These are phyloP conservation scores for Amanita molliuscula DNA, from an alignment of 768 basidiomycete genomes.

Conservation along the genomic window DNA sequence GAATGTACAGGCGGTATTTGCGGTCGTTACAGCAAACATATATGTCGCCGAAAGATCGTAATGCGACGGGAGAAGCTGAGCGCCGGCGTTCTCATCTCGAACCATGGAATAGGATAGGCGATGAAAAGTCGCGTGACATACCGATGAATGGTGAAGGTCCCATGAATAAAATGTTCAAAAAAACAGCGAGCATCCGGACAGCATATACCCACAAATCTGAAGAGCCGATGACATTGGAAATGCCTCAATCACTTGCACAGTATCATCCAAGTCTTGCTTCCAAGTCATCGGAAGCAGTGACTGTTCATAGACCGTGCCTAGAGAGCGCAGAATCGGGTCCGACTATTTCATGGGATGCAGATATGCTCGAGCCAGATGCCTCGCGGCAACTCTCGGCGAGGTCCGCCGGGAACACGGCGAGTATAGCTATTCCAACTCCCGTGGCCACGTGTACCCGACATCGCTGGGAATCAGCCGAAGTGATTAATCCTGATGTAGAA, in stretches of 20 bases:
- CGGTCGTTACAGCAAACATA: constrained; percentile 25
- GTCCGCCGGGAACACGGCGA: constrained; percentile 32
- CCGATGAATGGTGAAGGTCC: constrained; percentile 34
- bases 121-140: constrained; percentile 38
- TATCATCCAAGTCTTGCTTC: constrained; percentile 42
- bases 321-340: constrained; percentile 30
- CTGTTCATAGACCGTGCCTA: constrained; percentile 25
- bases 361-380: background rate
- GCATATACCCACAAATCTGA: constrained; percentile 39
- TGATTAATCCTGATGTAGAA: constrained; percentile 22
- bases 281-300: constrained; percentile 3
- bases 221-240: constrained; percentile 27
- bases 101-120: constrained; percentile 50
- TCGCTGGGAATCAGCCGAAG: constrained; percentile 55
- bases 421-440: constrained; percentile 54
- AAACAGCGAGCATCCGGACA: constrained; percentile 45
- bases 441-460: constrained; percentile 40
- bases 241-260: constrained; percentile 42
- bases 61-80: constrained; percentile 28
- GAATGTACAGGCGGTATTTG: constrained; percentile 43
- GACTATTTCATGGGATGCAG: constrained; percentile 37
- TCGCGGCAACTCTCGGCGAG: background rate
- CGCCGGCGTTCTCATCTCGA: constrained; percentile 36
- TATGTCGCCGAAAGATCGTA: constrained; percentile 23
- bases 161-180: constrained; percentile 63